These are phyloP conservation scores for Lipomyces yamanashiensis DNA, from an alignment of 805 yeast species.

Conservation along the genomic window DNA sequence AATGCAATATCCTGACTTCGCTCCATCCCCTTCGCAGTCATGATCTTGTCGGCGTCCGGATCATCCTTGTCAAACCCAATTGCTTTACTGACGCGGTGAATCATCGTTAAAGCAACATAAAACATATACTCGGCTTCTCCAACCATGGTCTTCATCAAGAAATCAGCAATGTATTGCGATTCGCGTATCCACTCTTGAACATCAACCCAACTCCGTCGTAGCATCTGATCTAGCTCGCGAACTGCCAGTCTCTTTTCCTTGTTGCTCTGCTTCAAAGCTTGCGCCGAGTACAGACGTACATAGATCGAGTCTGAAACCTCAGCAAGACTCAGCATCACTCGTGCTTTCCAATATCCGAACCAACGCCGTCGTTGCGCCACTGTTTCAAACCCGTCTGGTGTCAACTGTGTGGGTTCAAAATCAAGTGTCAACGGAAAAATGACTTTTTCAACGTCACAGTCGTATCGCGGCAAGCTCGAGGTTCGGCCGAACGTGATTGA, in stretches of 20 bases:
- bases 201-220: slow-evolving; percentile 10
- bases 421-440: background rate
- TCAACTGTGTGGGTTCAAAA: background rate
- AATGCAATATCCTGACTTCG: slow-evolving; percentile 18
- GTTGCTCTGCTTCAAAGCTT: slow-evolving; percentile 13
- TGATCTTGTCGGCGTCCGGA: slow-evolving; percentile 1
- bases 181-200: slow-evolving; percentile 12
- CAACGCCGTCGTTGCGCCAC: slow-evolving; percentile 7
- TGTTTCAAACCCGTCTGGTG: background rate
- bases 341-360: slow-evolving; percentile 3
- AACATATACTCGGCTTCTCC: slow-evolving; percentile 18
- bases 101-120: slow-evolving; percentile 20
- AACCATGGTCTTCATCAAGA: background rate
- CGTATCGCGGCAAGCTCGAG: slow-evolving; percentile 21
- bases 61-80: slow-evolving; percentile 5
- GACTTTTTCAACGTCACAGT: slow-evolving; percentile 18
- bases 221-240: slow-evolving; percentile 17
- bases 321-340: background rate
- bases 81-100: slow-evolving; percentile 18
- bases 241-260: slow-evolving; percentile 20
- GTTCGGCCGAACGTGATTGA: slow-evolving; percentile 26
- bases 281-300: slow-evolving; percentile 27
- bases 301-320: slow-evolving; percentile 21
- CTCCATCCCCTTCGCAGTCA: slow-evolving; percentile 11
- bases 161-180: background rate